Evolutionary conservation across 306 rosid genomes (phyloP), one percentile per base, ranked within the genome.

Genomic region (Prunus mume): DNA sequence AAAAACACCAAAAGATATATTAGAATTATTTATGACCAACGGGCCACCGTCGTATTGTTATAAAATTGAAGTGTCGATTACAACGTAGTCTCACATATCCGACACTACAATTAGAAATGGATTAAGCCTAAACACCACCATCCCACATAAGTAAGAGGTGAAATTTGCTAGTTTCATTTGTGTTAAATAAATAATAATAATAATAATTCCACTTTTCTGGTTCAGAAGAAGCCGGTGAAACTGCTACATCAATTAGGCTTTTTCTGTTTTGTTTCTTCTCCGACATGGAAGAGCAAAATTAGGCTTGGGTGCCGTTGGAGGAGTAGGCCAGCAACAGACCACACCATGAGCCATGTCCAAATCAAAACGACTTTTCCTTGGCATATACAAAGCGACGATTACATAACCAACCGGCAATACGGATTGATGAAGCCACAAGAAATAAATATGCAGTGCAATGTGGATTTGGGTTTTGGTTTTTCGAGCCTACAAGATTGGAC

Each of bases 291-390:
- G 73, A 49, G 45, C 73, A 49, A 50, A 50, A 69, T 17, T 0
- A 69, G 30, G 32, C 5, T 58, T 58, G 13, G 65, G 2, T 60
- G 17, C 34, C 65, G 12, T 32, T 0, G 45, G 74, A 50, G 54
- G 45, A 69, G 56, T 13, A 50, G 62, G 74, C 46, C 60, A 68
- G 73, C 58, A 69, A 69, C 74, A 69, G 74, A 69, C 61, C 60
- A 69, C 45, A 18, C 27, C 74, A 69, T 69, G 61, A 69, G 56
- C 41, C 38, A 49, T 69, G 74, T 69, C 74, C 14, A 69, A 25
- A 24, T 69, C 61, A 51, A 28, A 2, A 10, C 14, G 47, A 3
- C 10, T 24, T 6, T 28, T 51, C 46, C 9, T 18, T 51, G 74
- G 38, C 62, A 51, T 47, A 46, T 25, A 25, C 46, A 69, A 7